These are phyloP conservation scores for Seminavis robusta DNA, from an alignment of 108 stramenopile species.

Conservation along the genomic window DNA sequence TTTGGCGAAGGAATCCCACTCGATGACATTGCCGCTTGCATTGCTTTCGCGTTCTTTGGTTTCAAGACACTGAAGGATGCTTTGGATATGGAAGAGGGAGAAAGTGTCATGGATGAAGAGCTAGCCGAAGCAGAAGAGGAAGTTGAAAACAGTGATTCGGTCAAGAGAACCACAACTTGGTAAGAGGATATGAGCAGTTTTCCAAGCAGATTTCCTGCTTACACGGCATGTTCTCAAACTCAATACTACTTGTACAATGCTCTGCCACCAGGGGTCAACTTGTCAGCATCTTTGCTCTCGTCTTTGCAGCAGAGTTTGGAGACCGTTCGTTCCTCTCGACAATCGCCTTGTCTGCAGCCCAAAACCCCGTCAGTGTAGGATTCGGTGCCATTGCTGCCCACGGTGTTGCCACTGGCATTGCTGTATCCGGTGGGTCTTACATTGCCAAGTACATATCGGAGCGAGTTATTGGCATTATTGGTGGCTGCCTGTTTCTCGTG, in stretches of 20 bases:
- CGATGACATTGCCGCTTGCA: constrained; percentile 88
- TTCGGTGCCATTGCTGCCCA: constrained; percentile 95
- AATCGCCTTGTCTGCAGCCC: constrained; percentile 95
- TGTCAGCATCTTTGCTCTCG: constrained; percentile 74
- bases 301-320: constrained; percentile 95
- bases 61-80: constrained; percentile 93
- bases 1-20: constrained; percentile 75
- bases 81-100: constrained; percentile 60
- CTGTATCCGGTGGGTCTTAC: constrained; percentile 78
- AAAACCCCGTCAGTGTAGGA: constrained; percentile 93
- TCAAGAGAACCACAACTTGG: constrained; percentile 27
- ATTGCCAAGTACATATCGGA: constrained; percentile 91
- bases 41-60: constrained; percentile 97
- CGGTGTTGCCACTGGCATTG: constrained; percentile 85
- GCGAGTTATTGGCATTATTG: constrained; percentile 86
- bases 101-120: constrained; percentile 91
- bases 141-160: constrained; percentile 56
- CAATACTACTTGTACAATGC: too few relatives aligned
- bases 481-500: constrained; percentile 88
- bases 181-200: too few relatives aligned
- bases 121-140: constrained; percentile 92
- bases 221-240: too few relatives aligned
- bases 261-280: too few relatives aligned
- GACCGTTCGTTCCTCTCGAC: constrained; percentile 97
- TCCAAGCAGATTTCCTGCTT: too few relatives aligned